These are phyloP conservation scores for Ophiostoma himal-ulmi DNA, from an alignment of 2,329 filamentous ascomycete genomes.

Conservation along the genomic window DNA sequence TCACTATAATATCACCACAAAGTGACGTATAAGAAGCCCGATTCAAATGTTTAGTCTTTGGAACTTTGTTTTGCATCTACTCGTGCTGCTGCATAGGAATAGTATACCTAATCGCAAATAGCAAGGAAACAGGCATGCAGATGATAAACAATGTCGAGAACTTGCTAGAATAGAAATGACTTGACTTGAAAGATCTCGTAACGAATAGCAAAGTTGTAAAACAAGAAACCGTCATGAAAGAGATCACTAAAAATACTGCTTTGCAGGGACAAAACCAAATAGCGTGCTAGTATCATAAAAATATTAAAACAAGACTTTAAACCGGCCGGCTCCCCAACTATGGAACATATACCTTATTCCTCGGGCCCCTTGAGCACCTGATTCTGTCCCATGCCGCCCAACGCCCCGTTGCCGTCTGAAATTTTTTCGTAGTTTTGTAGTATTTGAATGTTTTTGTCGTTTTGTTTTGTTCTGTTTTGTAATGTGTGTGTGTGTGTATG, in stretches of 20 bases:
- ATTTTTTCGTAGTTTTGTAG: neutral
- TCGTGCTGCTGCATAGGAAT: neutral
- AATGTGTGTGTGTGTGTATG: neutral
- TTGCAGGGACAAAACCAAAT: neutral
- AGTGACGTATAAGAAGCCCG: too few relatives aligned
- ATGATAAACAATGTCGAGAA: too few relatives aligned
- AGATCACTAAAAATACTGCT: too few relatives aligned
- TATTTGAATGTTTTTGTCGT: neutral
- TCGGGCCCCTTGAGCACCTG: neutral
- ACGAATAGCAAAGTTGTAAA: neutral
- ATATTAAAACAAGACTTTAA: neutral
- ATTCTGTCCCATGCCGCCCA: neutral
- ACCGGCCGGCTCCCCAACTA: neutral
- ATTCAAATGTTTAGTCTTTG: neutral
- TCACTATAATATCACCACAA: too few relatives aligned
- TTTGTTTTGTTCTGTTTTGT: neutral
- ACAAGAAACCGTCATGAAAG: neutral
- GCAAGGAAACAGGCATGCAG: too few relatives aligned
- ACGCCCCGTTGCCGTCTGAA: neutral
- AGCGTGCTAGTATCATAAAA: neutral
- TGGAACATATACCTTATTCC: neutral
- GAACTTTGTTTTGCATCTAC: neutral
- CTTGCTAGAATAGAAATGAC: too few relatives aligned
- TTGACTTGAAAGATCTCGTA: neutral
- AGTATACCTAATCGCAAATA: too few relatives aligned